Percentiles rank a stretch among this genome's conserved stretches.
phyloP scores from a whole-genome alignment of 768 basidiomycete genomes.

The Galerina marginata region DNA sequence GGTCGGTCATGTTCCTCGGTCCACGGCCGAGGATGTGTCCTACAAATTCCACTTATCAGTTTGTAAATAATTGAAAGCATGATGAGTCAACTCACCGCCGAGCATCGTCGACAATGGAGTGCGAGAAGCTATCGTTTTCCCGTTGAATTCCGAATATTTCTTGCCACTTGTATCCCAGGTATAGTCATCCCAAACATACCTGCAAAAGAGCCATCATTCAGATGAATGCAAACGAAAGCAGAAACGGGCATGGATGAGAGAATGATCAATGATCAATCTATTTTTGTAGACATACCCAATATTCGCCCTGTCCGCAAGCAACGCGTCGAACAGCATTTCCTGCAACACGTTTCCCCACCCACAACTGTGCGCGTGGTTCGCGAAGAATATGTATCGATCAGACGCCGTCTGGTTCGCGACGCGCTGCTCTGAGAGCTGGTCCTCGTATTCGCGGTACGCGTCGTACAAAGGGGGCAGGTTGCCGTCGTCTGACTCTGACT shows the following conservation, averaged over 20 bases:
- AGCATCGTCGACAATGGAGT: constrained; percentile 61
- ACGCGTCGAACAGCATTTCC: constrained; percentile 57
- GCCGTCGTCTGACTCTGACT: neutral
- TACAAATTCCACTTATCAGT: constrained; percentile 1
- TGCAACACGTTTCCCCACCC: constrained; percentile 72
- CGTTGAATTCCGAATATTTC: constrained; percentile 52
- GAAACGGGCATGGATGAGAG: too few species aligned
- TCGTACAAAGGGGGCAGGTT: constrained; percentile 24
- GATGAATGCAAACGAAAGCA: too few species aligned
- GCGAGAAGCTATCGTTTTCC: constrained; percentile 54
- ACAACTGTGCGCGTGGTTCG: constrained; percentile 52
- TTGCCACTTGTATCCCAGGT: constrained; percentile 52
- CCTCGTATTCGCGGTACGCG: constrained; percentile 23
- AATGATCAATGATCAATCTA: too few species aligned
- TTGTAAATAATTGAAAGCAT: neutral
- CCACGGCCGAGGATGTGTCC: constrained; percentile 28
- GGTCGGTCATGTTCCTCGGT: neutral
- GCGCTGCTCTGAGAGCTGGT: constrained; percentile 16
- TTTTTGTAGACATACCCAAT: constrained; percentile 47
- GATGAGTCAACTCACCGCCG: constrained; percentile 41
- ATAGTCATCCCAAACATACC: constrained; percentile 65
- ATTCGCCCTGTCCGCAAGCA: constrained; percentile 51
- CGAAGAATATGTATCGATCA: constrained; percentile 51
- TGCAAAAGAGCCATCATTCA: constrained; percentile 20
- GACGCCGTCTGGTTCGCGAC: constrained; percentile 28